Base-by-base conservation (phyloP, 768 basidiomycete genomes). In the Hysterangium stoloniferum region DNA sequence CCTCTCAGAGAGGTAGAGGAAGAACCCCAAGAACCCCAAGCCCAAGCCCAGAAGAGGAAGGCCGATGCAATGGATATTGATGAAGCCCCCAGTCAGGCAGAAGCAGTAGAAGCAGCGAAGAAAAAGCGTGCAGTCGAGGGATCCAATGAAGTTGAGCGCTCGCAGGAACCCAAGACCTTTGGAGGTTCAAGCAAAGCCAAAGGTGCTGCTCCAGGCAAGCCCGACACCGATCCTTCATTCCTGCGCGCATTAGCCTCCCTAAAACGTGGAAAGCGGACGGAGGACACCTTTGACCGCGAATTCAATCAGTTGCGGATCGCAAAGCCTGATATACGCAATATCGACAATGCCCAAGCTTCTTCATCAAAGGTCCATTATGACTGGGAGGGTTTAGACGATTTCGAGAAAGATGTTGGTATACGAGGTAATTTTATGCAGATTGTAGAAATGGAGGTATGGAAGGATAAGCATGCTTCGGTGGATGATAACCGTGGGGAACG, bases 341-440 rank as follows among this genome's bases (percentile, higher is more conserved):
- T 36, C 17, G 25, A 35, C 4, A 34, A 35, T 15, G 28, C 29
- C n/a, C 17, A 22, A 8, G 19, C 28, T 19, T 34, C 45, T 19
- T 64, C 59, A 3, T 71, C 72, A 24, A 74, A 78, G 17, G 67
- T 66, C 28, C 75, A 75, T 38, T 65, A 74, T 36, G 71, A 75
- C 40, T 84, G 81, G 82, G 72, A 68, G 2, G 61, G 81, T 11
- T 59, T 86, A 36, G 82, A 77, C 22, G 79, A 82, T 33, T 83
- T 86, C 61, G 82, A 76, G 20, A 78, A 84, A 52, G 76, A 83
- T 44, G 65, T 63, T 3, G 74, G 74, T 51, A 35, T 88, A 32
- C 63, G 82, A 38, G 86, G 86, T 0, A 88, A 88, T 59, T 88
- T 89, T 55, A 87, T 89, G 86, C 77, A 84, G 2, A 75, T 87